Evolutionary conservation across 306 rosid genomes (phyloP).

Genomic region (Sicyos baderoa): DNA sequence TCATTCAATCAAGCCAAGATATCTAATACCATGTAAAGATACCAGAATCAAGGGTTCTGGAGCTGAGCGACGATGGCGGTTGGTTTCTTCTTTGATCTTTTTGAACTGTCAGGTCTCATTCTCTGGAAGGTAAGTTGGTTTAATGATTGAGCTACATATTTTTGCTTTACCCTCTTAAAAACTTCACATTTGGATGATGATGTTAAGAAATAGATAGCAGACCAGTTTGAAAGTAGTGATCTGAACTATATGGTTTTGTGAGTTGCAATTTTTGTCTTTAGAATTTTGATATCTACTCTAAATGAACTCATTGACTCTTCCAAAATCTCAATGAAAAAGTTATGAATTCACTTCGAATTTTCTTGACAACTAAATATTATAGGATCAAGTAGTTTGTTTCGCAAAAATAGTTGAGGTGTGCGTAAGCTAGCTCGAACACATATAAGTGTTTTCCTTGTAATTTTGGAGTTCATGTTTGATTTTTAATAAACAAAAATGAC

Average conservation of each 20-base stretch:
- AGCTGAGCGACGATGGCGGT: neutral
- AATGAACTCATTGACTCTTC: neutral
- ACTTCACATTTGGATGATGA: neutral
- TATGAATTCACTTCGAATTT: no score
- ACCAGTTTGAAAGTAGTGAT: conserved; percentile 4
- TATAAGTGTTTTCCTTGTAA: no score
- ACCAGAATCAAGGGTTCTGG: neutral
- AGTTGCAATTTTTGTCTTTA: neutral
- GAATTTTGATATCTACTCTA: conserved; percentile 1
- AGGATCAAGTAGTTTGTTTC: no score
- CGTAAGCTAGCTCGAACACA: no score
- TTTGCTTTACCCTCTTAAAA: neutral
- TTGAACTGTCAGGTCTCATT: neutral
- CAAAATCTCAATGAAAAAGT: no score
- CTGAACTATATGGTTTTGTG: neutral
- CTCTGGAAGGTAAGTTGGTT: neutral
- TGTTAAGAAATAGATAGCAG: conserved; percentile 8
- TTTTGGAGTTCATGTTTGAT: no score
- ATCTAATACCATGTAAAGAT: neutral
- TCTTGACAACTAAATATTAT: no score
- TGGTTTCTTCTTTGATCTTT: neutral
- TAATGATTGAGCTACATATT: neutral
- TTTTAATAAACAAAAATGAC: no score
- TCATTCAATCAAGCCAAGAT: neutral
- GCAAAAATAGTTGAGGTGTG: no score